Percentiles rank a stretch among this genome's conserved stretches.
Evolutionary conservation across 2,329 filamentous ascomycete genomes (phyloP).

Genomic region (Malbranchea zuffiana): DNA sequence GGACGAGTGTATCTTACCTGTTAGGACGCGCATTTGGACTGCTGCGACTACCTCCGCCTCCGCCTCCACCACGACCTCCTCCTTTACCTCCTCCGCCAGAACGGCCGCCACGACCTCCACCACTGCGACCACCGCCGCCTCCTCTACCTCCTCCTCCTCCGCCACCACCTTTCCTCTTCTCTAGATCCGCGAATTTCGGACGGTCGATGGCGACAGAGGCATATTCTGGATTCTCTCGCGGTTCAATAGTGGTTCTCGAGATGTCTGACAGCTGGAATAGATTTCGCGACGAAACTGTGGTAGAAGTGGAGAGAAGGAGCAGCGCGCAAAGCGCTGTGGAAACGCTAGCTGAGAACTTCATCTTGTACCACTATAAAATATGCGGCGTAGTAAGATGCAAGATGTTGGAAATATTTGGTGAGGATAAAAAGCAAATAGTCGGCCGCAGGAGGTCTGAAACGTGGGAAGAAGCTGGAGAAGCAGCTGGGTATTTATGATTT

Average conservation of each 20-base stretch:
- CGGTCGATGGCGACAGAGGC: constrained; percentile 6
- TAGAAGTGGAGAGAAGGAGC: constrained; percentile 21
- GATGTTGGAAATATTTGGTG: no score
- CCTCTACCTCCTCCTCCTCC: constrained; percentile 25
- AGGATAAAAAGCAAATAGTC: no score
- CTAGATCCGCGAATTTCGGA: constrained; percentile 22
- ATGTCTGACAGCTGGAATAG: constrained; percentile 21
- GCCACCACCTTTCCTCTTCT: constrained; percentile 41
- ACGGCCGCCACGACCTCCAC: constrained; percentile 16
- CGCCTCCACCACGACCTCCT: constrained; percentile 14
- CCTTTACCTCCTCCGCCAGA: constrained; percentile 6
- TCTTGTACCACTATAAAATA: no score
- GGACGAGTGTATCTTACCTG: constrained; percentile 1
- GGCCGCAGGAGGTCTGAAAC: no score
- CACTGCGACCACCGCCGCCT: constrained; percentile 13
- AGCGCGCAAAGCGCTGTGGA: constrained; percentile 17
- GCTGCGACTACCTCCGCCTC: constrained; percentile 15
- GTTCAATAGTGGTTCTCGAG: constrained; percentile 14
- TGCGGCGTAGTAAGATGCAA: no score
- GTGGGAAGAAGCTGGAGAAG: no score
- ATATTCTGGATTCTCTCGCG: constrained; percentile 2
- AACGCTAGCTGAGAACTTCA: constrained; percentile 26
- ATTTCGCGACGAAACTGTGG: constrained; percentile 20
- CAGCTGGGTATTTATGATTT: no score
- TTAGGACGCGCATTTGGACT: constrained; percentile 13